Base-by-base conservation (phyloP, 2,329 filamentous ascomycete genomes). In the Rachicladosporium sp. region DNA sequence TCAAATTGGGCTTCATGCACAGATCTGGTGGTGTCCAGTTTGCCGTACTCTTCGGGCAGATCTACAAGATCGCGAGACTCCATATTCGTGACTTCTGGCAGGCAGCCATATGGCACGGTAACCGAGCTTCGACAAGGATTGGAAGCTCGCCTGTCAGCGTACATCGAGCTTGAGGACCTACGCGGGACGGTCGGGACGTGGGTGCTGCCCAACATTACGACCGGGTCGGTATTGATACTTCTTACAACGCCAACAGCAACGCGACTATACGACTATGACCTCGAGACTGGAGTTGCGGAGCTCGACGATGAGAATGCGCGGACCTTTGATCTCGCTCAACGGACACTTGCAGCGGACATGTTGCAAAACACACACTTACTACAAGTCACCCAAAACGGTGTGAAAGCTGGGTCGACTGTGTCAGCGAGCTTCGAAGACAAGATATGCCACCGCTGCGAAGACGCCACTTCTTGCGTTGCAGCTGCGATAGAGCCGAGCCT, bases 1-100 rank as follows among this genome's bases (percentile, higher is more conserved):
- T 72, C 73, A 11, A 78, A 78, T 44, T 79, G 70, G 67, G 64
- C 68, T 1, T 69, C 74, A 3, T 60, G 71, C 35, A 66, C 68
- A 31, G 69, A 78, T 49, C 52, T 65, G 42, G 48, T 60, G 11
- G 48, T 62, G 21, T 51, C 58, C n/a, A 50, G 12, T 41, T 49
- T 45, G 43, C 50, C 29, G 53, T 43, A 44, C 40, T 52, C 43
- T 44, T 29, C 44, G 30, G 35, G 44, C 30, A 41, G 39, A 38
- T 40, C 45, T 34, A 6, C 36, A 35, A 33, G 51, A 13, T 34
- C 46, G 29, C 43, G 44, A 35, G 51, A 57, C 19, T 45, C 44
- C 19, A 11, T 65, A 3, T 50, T 67, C 23, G 52, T 64, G 6
- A 61, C 66, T 12, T 63, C 64, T 23, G 65, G 66, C n/a, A 51